Evolutionary conservation across 805 yeast genomes (phyloP).

Genomic region (Diddensiella santjacobensis): DNA sequence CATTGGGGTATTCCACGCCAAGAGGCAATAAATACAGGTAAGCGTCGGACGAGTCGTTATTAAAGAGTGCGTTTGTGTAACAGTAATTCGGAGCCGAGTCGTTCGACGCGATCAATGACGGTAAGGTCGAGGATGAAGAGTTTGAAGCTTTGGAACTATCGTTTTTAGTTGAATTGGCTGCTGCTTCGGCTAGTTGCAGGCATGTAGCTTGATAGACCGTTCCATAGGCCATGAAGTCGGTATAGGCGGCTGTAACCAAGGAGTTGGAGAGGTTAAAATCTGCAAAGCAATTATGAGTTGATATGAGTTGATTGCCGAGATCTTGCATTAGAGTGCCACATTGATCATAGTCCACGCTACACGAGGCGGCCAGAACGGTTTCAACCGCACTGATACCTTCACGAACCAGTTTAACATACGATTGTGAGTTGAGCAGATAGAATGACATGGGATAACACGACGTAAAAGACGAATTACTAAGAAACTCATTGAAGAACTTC

Average conservation of each 20-base stretch:
- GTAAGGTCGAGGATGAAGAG: background rate
- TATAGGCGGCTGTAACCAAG: conserved; percentile 28
- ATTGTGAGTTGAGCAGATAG: conserved; percentile 28
- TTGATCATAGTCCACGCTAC: conserved; percentile 23
- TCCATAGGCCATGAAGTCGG: conserved; percentile 27
- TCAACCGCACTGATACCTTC: conserved; percentile 26
- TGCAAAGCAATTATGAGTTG: conserved; percentile 18
- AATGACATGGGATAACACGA: conserved; percentile 32
- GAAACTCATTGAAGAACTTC: conserved; percentile 25
- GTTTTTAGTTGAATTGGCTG: background rate
- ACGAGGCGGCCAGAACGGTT: conserved; percentile 25
- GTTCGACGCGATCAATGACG: background rate
- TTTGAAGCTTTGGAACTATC: background rate
- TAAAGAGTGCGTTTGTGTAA: conserved; percentile 28
- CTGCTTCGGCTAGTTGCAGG: conserved; percentile 9
- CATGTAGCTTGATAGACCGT: conserved; percentile 30
- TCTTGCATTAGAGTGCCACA: conserved; percentile 25
- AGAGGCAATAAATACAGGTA: conserved; percentile 31
- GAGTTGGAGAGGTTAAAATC: conserved; percentile 28
- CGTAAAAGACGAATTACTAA: conserved; percentile 23
- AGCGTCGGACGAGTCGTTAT: conserved; percentile 25
- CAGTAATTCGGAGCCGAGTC: conserved; percentile 23
- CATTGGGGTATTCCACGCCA: conserved; percentile 27
- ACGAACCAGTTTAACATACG: conserved; percentile 28
- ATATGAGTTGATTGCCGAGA: conserved; percentile 19